phyloP scores from a whole-genome alignment of 768 basidiomycete genomes.

The Termitomyces bulborhizus region DNA sequence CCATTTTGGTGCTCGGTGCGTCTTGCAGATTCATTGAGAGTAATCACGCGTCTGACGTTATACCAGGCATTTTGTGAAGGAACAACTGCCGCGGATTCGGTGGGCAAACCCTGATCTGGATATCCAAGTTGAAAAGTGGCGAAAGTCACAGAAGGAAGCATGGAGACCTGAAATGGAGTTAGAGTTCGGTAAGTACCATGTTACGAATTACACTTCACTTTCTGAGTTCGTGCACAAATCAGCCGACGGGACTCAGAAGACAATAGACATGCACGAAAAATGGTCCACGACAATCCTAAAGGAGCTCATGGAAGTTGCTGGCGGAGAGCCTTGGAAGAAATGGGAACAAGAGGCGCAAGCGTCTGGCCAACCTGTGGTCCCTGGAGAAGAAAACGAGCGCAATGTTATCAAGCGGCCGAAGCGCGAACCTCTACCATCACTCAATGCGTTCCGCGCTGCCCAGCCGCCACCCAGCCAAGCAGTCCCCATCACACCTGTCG shows the following conservation, averaged over 20 bases:
- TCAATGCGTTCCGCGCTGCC: constrained; percentile 14
- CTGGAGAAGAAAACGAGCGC: constrained; percentile 32
- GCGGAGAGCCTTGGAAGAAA: constrained; percentile 51
- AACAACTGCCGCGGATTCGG: constrained; percentile 72
- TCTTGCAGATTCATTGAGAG: background rate
- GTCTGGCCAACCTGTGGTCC: constrained; percentile 43
- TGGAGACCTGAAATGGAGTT: constrained; percentile 61
- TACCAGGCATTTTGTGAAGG: constrained; percentile 69
- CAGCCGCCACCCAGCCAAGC: background rate
- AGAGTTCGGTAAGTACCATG: constrained; percentile 50
- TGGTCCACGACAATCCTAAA: constrained; percentile 62
- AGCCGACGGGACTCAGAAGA: constrained; percentile 47
- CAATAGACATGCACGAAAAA: constrained; percentile 55
- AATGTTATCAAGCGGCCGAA: constrained; percentile 16
- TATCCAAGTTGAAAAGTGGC: constrained; percentile 50
- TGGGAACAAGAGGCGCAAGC: constrained; percentile 43
- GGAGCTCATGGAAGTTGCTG: constrained; percentile 66
- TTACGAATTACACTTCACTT: background rate
- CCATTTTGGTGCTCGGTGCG: constrained; percentile 72
- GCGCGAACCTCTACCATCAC: constrained; percentile 18
- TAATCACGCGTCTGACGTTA: background rate
- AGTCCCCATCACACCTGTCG: constrained; percentile 4
- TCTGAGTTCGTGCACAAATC: background rate
- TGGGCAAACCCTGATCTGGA: constrained; percentile 66
- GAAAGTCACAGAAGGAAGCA: constrained; percentile 44